Evolutionary conservation across 2,329 filamentous ascomycete species (phyloP), one percentile per base, ranked within the genome.

Genomic region (Ilyonectria destructans): DNA sequence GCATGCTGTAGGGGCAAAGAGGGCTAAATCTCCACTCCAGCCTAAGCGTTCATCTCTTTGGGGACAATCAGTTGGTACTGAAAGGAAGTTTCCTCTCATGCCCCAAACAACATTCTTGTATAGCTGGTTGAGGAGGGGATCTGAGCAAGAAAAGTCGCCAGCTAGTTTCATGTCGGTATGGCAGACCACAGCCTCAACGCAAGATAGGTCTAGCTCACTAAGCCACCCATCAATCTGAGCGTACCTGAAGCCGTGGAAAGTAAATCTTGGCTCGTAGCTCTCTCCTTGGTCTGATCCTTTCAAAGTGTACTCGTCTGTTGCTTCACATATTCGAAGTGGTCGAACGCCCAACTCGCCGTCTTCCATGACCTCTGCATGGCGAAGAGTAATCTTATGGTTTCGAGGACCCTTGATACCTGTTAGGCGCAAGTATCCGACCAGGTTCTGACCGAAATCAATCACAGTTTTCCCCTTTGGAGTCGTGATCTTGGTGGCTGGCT

Each of bases 361-460:
- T 64, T 90, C 86, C 6, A 90, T 79, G 9, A 88, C 87, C 73
- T 90, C 88, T 0, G 87, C 84, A 72, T 90, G 88, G 0, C 75
- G 75, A 15, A 90, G 77, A 3, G 78, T 81, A 26, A 89, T 82
- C 9, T 76, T 80, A 2, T 82, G 78, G 1, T 82, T 83, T 79
- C 77, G 0, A 80, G 83, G 40, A 69, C 70, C 4, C 70, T 79
- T 12, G 89, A 68, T 3, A 78, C 77, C 1, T 88, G 62, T 70
- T 81, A 82, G 1, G 83, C 82, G 69, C 85, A 88, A 8, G 85
- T 82, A 69, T 87, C 88, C 88, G 0, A 89, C 87, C 0, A 90
- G 77, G 70, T 90, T 89, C 72, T 90, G 87, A 2, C 87, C 87
- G 73, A 90, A 89, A 68, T 90, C 87, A 7, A 90, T 65, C 1